These are phyloP conservation scores for Penicillium expansum DNA, from an alignment of 2,329 filamentous ascomycete species.

Conservation along the genomic window DNA sequence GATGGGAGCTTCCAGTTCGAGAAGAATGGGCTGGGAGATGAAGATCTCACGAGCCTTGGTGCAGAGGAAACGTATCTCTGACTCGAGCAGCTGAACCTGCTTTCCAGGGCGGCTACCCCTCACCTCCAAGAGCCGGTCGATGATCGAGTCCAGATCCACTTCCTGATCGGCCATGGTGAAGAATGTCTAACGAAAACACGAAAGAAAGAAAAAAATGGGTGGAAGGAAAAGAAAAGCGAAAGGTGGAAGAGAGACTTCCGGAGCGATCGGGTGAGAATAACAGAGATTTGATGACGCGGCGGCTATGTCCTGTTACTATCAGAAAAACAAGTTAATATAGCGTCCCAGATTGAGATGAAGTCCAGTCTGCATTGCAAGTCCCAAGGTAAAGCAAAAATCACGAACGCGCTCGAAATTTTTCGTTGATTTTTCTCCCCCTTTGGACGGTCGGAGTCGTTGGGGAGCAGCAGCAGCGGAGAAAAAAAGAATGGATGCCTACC, in stretches of 20 bases:
- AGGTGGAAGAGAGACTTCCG: constrained; percentile 31
- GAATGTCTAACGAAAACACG: constrained; percentile 34
- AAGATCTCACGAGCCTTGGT: constrained; percentile 99
- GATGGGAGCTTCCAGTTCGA: constrained; percentile 97
- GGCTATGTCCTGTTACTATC: constrained; percentile 30
- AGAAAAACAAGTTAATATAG: constrained; percentile 18
- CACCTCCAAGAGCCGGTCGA: constrained; percentile 95
- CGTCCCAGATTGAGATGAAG: constrained; percentile 9
- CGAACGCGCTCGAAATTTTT: constrained; percentile 6
- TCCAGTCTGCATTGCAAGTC: constrained; percentile 13
- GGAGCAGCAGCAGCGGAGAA: background rate
- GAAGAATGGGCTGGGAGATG: constrained; percentile 96
- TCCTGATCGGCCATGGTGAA: constrained; percentile 73
- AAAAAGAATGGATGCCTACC: constrained; percentile 24
- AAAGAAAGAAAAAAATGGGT: constrained; percentile 22
- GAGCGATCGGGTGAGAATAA: constrained; percentile 25
- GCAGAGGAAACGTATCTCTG: constrained; percentile 95
- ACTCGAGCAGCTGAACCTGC: constrained; percentile 94
- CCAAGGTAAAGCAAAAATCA: background rate
- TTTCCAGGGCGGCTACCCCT: constrained; percentile 96
- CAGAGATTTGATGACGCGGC: constrained; percentile 33
- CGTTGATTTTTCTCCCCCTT: constrained; percentile 4
- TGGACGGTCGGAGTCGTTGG: background rate
- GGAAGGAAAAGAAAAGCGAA: constrained; percentile 22
- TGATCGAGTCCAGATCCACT: constrained; percentile 98